phyloP scores from a whole-genome alignment of 805 yeast genomes.

The Candida qinlingensis region DNA sequence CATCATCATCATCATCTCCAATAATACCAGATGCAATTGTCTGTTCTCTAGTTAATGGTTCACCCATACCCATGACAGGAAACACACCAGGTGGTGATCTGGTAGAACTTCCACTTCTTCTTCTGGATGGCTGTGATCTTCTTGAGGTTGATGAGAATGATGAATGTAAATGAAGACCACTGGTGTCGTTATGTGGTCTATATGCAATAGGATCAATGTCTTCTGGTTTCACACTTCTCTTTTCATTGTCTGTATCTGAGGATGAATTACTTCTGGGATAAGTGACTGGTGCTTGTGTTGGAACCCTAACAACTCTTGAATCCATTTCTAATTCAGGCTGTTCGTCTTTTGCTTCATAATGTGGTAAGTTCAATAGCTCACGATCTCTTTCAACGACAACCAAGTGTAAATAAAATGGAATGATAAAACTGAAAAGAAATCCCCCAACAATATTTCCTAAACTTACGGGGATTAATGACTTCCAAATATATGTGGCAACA shows the following conservation, averaged over 20 bases:
- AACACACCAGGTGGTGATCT: conserved; percentile 73
- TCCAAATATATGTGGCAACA: conserved; percentile 68
- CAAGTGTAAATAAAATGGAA: conserved; percentile 73
- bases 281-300: conserved; percentile 13
- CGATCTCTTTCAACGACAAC: conserved; percentile 70
- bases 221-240: background rate
- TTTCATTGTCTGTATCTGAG: conserved; percentile 2
- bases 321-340: conserved; percentile 75
- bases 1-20: conserved; percentile 1
- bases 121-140: conserved; percentile 1
- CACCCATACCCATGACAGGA: conserved; percentile 77
- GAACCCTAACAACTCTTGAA: conserved; percentile 65
- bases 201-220: conserved; percentile 15
- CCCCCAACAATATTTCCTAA: conserved; percentile 85
- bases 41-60: conserved; percentile 49
- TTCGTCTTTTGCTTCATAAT: conserved; percentile 69
- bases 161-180: conserved; percentile 1
- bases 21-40: conserved; percentile 40
- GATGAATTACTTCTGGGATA: background rate
- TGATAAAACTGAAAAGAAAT: conserved; percentile 49
- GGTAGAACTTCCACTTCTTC: conserved; percentile 4
- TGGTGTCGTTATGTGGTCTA: conserved; percentile 10
- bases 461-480: conserved; percentile 60
- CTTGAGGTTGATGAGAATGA: conserved; percentile 8
- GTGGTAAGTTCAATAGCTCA: conserved; percentile 54